Evolutionary conservation across 2,329 filamentous ascomycete species (phyloP).

Genomic region (Fusarium mundagurra): DNA sequence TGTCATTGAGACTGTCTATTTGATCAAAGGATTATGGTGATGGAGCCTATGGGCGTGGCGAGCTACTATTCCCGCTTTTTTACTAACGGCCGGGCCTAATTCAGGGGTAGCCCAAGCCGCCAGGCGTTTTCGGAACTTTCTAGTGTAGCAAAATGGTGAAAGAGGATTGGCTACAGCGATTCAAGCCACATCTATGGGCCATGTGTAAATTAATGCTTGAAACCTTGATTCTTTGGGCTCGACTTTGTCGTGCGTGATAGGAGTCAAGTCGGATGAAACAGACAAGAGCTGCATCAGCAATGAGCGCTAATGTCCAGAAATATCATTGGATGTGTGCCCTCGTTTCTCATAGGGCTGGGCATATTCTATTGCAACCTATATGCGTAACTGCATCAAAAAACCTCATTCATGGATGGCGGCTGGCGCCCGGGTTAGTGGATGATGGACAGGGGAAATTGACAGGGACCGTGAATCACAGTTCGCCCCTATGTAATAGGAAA

Average conservation of each 20-base stretch:
- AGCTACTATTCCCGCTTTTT: conserved; percentile 1
- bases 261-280: conserved; percentile 16
- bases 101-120: conserved; percentile 29
- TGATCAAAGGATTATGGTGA: conserved; percentile 26
- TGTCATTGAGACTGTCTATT: neutral
- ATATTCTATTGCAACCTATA: neutral
- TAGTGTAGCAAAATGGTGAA: conserved; percentile 31
- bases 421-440: conserved; percentile 14
- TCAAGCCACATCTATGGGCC: conserved; percentile 18
- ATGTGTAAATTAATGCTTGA: neutral
- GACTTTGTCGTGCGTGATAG: neutral
- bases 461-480: neutral
- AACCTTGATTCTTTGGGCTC: neutral
- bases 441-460: conserved; percentile 9
- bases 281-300: neutral
- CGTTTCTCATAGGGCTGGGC: neutral
- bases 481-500: neutral
- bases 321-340: neutral
- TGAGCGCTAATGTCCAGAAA: neutral
- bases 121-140: conserved; percentile 18
- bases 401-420: conserved; percentile 3
- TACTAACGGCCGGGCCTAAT: neutral
- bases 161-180: conserved; percentile 33
- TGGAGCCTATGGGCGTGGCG: conserved; percentile 10
- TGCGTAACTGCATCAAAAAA: conserved; percentile 27